These are phyloP conservation scores for Metarhizium brunneum DNA, from an alignment of 2,329 filamentous ascomycete genomes.

Conservation along the genomic window DNA sequence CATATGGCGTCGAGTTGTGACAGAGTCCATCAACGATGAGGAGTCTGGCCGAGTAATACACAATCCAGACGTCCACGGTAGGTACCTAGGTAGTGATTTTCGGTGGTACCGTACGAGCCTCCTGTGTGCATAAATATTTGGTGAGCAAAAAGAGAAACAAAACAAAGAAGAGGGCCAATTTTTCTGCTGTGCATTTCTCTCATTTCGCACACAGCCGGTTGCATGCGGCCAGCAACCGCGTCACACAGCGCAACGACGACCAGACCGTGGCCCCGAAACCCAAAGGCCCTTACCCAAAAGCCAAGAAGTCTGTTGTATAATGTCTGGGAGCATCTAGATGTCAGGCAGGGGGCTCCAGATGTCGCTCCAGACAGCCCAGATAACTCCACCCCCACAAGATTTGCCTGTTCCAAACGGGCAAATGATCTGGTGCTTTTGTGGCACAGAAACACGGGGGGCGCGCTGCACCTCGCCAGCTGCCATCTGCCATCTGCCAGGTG, in stretches of 20 bases:
- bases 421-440: background rate
- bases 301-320: no score
- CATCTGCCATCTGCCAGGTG: background rate
- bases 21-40: no score
- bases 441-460: background rate
- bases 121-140: no score
- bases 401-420: background rate
- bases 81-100: no score
- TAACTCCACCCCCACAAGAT: conserved; percentile 3
- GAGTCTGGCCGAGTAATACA: no score
- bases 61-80: no score
- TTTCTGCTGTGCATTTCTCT: background rate
- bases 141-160: background rate
- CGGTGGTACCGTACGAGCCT: no score
- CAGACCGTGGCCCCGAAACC: background rate
- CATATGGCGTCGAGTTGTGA: no score
- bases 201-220: background rate
- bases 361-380: background rate
- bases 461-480: background rate
- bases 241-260: background rate
- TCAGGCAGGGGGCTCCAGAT: no score
- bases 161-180: background rate
- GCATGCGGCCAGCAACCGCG: background rate
- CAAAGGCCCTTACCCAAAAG: background rate
- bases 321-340: no score